phyloP scores from a whole-genome alignment of 345 rosid genomes.

The Turritis glabra region DNA sequence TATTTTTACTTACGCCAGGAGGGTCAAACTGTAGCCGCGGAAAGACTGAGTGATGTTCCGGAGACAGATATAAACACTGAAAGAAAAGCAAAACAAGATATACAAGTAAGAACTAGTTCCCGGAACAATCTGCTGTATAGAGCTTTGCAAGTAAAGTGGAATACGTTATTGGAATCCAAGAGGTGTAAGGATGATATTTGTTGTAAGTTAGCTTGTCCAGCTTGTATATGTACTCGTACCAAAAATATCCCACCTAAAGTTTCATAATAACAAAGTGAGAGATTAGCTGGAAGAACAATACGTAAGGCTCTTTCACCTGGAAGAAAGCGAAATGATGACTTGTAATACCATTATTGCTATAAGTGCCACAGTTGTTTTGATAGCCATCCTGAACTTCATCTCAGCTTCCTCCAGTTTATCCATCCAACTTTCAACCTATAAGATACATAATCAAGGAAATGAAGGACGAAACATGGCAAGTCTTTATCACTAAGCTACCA shows the following conservation, averaged over 20 bases:
- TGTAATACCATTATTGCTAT: slow-evolving; percentile 58
- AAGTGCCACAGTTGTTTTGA: slow-evolving; percentile 62
- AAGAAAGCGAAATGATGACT: slow-evolving; percentile 15
- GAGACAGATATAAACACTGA: slow-evolving; percentile 90
- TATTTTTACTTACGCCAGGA: slow-evolving; percentile 74
- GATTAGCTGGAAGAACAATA: slow-evolving; percentile 11
- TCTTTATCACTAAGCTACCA: slow-evolving; percentile 3
- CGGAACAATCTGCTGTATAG: background rate
- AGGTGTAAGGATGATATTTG: slow-evolving; percentile 96
- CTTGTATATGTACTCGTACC: slow-evolving; percentile 90
- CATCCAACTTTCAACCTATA: slow-evolving; percentile 96
- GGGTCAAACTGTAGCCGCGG: slow-evolving; percentile 88
- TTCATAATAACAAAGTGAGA: slow-evolving; percentile 28
- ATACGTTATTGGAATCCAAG: slow-evolving; percentile 99
- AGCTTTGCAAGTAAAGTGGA: slow-evolving; percentile 34
- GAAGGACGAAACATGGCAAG: background rate
- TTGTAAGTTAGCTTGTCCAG: slow-evolving; percentile 91
- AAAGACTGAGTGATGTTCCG: slow-evolving; percentile 80
- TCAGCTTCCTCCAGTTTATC: slow-evolving; percentile 95
- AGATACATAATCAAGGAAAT: slow-evolving; percentile 18
- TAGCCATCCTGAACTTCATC: slow-evolving; percentile 58
- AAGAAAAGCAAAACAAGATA: slow-evolving; percentile 19
- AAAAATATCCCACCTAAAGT: slow-evolving; percentile 72
- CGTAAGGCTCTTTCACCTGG: slow-evolving; percentile 6
- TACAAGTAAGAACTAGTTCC: slow-evolving; percentile 1